Evolutionary conservation across 257 asterid species (phyloP).

Genomic region (Primulina tabacum): DNA sequence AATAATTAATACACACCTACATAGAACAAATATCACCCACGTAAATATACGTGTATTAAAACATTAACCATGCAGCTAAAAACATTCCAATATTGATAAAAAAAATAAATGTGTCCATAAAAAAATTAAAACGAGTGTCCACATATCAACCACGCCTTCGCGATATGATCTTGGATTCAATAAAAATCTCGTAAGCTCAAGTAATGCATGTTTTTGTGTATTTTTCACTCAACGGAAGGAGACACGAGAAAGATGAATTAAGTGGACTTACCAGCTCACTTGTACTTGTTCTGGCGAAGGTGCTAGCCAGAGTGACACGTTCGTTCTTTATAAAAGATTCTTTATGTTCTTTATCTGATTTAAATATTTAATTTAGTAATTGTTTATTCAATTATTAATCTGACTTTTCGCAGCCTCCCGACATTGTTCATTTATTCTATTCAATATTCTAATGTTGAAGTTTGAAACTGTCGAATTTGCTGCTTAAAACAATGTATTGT

Average conservation of each 20-base stretch:
- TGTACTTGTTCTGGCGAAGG: constrained; percentile 20
- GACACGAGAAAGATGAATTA: constrained; percentile 9
- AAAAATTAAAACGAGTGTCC: too few relatives aligned
- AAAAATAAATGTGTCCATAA: too few relatives aligned
- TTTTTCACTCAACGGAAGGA: not conserved
- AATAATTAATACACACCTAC: too few relatives aligned
- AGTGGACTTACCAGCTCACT: constrained; percentile 28
- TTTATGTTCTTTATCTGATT: not conserved
- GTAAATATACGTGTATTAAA: too few relatives aligned
- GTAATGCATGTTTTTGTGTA: not conserved
- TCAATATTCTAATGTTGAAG: not conserved
- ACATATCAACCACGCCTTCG: not conserved
- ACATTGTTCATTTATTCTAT: constrained; percentile 9
- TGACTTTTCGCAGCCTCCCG: constrained; percentile 2
- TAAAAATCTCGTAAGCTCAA: not conserved
- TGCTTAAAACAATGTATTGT: not conserved
- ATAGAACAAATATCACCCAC: too few relatives aligned
- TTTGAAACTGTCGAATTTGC: not conserved
- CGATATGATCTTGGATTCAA: not conserved
- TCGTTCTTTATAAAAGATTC: constrained; percentile 5
- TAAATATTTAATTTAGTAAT: too few relatives aligned
- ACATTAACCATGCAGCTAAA: too few relatives aligned
- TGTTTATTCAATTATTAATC: constrained; percentile 19
- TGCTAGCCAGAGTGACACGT: not conserved
- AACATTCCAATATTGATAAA: too few relatives aligned